phyloP scores from a whole-genome alignment of 2,329 filamentous ascomycete genomes.

The Dactylellina haptotyla region DNA sequence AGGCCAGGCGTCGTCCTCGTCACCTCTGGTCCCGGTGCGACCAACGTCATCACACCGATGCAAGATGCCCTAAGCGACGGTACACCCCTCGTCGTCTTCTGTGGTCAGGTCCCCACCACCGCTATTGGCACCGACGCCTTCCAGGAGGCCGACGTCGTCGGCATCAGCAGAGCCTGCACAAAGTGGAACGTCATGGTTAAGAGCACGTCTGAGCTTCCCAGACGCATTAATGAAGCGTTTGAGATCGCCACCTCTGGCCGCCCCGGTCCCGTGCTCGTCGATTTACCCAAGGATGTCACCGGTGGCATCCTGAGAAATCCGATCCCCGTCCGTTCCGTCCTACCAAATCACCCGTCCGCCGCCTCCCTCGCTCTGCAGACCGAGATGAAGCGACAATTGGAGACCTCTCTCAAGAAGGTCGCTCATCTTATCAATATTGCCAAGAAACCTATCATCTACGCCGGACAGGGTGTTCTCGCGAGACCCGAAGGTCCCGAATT shows the following conservation, averaged over 20 bases:
- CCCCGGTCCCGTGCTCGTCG: constrained; percentile 92
- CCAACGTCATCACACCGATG: constrained; percentile 95
- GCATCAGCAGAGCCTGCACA: constrained; percentile 92
- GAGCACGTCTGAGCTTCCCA: constrained; percentile 89
- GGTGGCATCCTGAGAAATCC: constrained; percentile 82
- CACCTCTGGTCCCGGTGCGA: constrained; percentile 94
- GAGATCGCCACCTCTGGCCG: constrained; percentile 95
- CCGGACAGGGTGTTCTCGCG: constrained; percentile 87
- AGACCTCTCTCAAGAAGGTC: constrained; percentile 77
- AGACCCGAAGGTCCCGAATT: constrained; percentile 80
- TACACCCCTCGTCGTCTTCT: constrained; percentile 95
- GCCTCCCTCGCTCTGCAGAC: constrained; percentile 84
- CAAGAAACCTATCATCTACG: constrained; percentile 95
- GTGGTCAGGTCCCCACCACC: constrained; percentile 87
- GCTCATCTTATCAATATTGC: constrained; percentile 84
- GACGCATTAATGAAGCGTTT: constrained; percentile 96
- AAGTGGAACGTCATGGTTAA: constrained; percentile 99
- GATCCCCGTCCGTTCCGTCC: constrained; percentile 78
- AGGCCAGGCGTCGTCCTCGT: constrained; percentile 96
- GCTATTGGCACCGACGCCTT: constrained; percentile 96
- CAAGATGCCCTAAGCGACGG: constrained; percentile 95
- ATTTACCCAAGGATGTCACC: constrained; percentile 95
- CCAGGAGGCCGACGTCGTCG: constrained; percentile 93
- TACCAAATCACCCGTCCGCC: constrained; percentile 84
- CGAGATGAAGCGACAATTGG: constrained; percentile 75